Evolutionary conservation across 306 rosid species (phyloP).

Genomic region (Astragalus glycyphyllos): DNA sequence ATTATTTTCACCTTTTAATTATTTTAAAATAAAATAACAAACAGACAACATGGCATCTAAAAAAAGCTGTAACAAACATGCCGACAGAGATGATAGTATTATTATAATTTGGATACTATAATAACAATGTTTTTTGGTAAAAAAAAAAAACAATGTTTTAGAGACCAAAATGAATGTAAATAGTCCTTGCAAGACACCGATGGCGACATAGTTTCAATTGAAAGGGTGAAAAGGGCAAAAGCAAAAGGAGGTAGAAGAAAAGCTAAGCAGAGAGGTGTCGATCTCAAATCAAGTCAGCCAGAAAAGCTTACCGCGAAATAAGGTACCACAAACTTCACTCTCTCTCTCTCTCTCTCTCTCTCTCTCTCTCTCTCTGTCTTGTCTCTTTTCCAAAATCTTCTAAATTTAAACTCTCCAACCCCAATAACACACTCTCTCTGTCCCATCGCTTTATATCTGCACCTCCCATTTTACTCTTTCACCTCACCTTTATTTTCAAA

Average conservation of each 20-base stretch:
- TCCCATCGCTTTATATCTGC: conserved; percentile 28
- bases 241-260: background rate
- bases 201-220: no score
- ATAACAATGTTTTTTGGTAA: no score
- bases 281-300: conserved; percentile 37
- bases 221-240: no score
- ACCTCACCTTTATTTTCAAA: background rate
- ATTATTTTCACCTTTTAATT: no score
- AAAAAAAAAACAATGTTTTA: no score
- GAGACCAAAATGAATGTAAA: no score
- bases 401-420: background rate
- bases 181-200: no score
- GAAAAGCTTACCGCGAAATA: conserved; percentile 37
- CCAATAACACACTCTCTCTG: background rate
- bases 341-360: background rate
- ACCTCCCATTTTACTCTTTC: conserved; percentile 7
- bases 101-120: no score
- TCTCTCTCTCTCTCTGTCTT: conserved; percentile 27
- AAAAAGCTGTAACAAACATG: no score
- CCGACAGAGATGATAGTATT: no score
- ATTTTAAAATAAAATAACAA: no score
- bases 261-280: background rate
- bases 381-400: background rate
- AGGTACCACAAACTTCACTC: background rate
- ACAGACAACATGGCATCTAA: no score